Base-by-base conservation (phyloP, 2,329 filamentous ascomycete species). In the Penicillium sp. region DNA sequence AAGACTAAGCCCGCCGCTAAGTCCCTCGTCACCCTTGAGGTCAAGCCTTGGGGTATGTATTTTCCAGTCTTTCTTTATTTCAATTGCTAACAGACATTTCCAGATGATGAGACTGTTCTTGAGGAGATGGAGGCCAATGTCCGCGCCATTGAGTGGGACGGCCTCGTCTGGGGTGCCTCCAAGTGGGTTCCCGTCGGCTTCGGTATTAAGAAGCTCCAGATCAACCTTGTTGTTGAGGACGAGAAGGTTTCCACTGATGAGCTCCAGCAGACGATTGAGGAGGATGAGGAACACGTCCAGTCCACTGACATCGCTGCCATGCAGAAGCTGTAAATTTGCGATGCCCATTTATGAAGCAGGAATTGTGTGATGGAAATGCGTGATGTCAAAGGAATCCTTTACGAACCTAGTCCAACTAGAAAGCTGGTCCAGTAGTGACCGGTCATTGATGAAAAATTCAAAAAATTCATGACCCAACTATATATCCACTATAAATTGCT, bases 151-250 rank as follows among this genome's bases (percentile, higher is more conserved):
- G 85, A 93, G 79, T 86, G 89, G 84, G 93, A 97, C 47, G 94
- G 94, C 80, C 90, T 99, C 61, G 87, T 95, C 63, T 99, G 94
- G 94, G 93, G 93, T 86, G 86, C 83, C 64, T 92, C 89, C 77
- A 90, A 94, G 84, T 82, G 96, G 64, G 88, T 96, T 50, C 77
- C 92, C 65, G 88, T 99, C 70, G 93, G 92, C 72, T 99, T 90
- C 84, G 94, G 94, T 84, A 95, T 99, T 84, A 94, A 90, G 85
- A 97, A 97, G 86, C 87, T 99, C 63, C 93, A 97, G 85, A 96
- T 99, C 83, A 97, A 90, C 88, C 80, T 97, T 68, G 91, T 97
- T 69, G 82, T 97, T 64, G 94, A 97, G 84, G 94, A 99, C 76
- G 93, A 97, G 66, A 97, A 97, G 86, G 78, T 99, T 74, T 92